Evolutionary conservation across 2,329 filamentous ascomycete species (phyloP), one percentile per base, ranked within the genome.

Genomic region (Diaporthe aspalathi): DNA sequence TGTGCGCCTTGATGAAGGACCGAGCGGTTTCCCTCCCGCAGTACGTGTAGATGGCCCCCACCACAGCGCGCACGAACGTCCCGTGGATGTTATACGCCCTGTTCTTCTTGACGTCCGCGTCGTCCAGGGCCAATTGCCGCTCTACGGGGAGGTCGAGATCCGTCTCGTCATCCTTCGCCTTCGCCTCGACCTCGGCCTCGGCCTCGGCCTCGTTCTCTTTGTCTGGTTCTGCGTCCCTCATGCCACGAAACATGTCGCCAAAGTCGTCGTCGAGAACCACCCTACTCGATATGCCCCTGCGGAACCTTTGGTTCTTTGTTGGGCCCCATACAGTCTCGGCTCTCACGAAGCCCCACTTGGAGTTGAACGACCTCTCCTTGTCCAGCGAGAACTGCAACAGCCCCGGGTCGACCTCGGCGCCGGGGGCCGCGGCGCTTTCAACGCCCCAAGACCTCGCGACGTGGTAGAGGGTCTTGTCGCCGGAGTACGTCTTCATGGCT

Each of bases 401-500:
- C 7, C 95, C 96, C 0, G 95, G 92, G 80, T 99, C 96, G 70
- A 98, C 95, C 83, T 98, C 95, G 72, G 90, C 90, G 65, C 95
- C 96, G 0, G 96, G 96, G 24, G 90, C 92, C 14, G 93, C 93
- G n/a, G 94, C 95, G 53, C 87, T 84, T 80, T 98, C 95, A 20
- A 98, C 90, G 83, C 96, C 96, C 96, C 96, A 99, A 83, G 96
- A 93, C 73, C 88, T 85, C 20, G 93, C 90, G 75, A 98, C 88
- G 24, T 90, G 86, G 66, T 91, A 85, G 57, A 98, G 87, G 1
- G 95, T 91, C 75, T 90, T 89, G 7, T 90, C 88, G 5, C 96
- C 96, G 57, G 91, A 88, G 80, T 94, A 98, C 57, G 93, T 94
- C 77, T 92, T 91, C 85, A 97, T 91, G 40, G 94, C 92, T 67